phyloP scores from a whole-genome alignment of 202 grass and related monocot genomes.

The Setaria viridis region DNA sequence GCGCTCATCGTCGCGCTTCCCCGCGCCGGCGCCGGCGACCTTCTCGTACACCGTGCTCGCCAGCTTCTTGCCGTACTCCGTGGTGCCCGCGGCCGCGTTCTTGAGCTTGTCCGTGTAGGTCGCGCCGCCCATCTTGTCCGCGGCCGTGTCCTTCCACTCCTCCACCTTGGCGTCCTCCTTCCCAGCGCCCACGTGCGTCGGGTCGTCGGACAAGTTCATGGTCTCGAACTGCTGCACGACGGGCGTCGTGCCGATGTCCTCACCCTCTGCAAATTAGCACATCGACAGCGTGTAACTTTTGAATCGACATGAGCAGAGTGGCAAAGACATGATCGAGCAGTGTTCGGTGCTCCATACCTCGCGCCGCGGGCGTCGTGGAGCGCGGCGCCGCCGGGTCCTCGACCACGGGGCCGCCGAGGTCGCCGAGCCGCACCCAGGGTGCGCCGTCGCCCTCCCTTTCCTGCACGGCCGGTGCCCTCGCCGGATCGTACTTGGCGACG shows the following conservation, averaged over 20 bases:
- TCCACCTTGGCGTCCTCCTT: background rate
- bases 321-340: background rate
- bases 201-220: constrained; percentile 56
- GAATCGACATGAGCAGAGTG: background rate
- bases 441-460: constrained; percentile 14
- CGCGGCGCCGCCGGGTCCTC: constrained; percentile 71
- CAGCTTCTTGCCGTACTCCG: constrained; percentile 73
- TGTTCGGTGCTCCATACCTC: background rate
- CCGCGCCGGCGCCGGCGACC: constrained; percentile 45
- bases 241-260: constrained; percentile 72
- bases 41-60: constrained; percentile 59
- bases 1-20: constrained; percentile 7
- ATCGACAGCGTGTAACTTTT: background rate
- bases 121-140: constrained; percentile 5
- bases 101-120: constrained; percentile 66
- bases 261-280: constrained; percentile 45
- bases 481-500: constrained; percentile 46
- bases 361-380: constrained; percentile 44
- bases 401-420: constrained; percentile 36
- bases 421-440: constrained; percentile 43
- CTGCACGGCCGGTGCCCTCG: constrained; percentile 1
- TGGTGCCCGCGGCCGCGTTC: constrained; percentile 53
- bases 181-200: constrained; percentile 10
- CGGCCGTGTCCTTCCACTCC: constrained; percentile 33
- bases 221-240: constrained; percentile 68